Evolutionary conservation across 768 basidiomycete genomes (phyloP).

Genomic region (Tulasnella sp.): DNA sequence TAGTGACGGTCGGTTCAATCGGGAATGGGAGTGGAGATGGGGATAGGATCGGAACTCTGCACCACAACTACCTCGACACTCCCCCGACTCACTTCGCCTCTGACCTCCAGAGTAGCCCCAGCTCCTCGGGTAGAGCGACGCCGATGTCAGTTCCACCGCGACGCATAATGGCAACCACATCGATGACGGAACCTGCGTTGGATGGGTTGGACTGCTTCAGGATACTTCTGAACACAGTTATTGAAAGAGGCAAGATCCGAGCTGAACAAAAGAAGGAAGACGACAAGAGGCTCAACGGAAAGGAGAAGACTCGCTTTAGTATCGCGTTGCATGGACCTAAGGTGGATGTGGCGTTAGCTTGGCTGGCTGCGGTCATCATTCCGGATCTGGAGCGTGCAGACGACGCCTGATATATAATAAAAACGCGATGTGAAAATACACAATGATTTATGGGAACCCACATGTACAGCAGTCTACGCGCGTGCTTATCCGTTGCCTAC

Average conservation of each 20-base stretch:
- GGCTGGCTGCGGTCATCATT: slow-evolving; percentile 72
- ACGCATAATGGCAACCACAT: background rate
- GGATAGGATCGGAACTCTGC: no score
- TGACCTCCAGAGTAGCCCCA: background rate
- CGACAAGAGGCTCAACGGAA: slow-evolving; percentile 33
- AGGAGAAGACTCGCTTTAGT: slow-evolving; percentile 57
- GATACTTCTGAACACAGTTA: slow-evolving; percentile 62
- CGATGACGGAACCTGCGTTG: slow-evolving; percentile 23
- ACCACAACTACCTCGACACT: slow-evolving; percentile 7
- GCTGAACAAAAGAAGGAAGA: slow-evolving; percentile 37
- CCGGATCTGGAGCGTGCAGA: slow-evolving; percentile 46
- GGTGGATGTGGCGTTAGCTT: slow-evolving; percentile 75
- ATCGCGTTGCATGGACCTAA: slow-evolving; percentile 79
- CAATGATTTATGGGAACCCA: no score
- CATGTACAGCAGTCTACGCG: no score
- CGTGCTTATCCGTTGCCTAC: no score
- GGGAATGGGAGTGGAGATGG: no score
- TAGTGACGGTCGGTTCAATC: slow-evolving; percentile 17
- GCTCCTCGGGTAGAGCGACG: background rate
- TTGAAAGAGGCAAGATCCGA: slow-evolving; percentile 48
- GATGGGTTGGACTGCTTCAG: slow-evolving; percentile 57
- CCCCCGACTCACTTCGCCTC: slow-evolving; percentile 19
- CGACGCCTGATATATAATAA: no score
- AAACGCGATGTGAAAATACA: no score
- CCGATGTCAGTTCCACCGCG: background rate